Evolutionary conservation across 106 monocot species (phyloP).

Genomic region (Dactylorhiza incarnata): DNA sequence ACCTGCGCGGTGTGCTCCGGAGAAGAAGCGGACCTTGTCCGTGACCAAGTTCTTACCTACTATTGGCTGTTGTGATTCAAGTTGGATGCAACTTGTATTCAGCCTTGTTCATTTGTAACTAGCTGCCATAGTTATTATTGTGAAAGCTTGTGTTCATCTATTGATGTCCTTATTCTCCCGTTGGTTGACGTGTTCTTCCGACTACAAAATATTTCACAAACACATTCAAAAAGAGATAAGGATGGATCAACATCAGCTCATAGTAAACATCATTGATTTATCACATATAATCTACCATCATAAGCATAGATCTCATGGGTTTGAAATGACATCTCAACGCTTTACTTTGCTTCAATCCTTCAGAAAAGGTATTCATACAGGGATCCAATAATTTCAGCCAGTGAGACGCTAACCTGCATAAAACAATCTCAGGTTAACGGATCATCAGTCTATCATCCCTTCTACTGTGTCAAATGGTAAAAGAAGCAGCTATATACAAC

Average conservation of each 20-base stretch:
- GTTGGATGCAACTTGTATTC: too few relatives aligned
- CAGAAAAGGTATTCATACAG: constrained; percentile 37
- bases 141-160: too few relatives aligned
- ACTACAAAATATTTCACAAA: too few relatives aligned
- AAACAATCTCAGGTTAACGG: background rate
- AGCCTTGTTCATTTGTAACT: too few relatives aligned
- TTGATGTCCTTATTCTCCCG: too few relatives aligned
- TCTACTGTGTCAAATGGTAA: background rate
- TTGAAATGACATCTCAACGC: constrained; percentile 49
- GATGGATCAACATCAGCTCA: background rate
- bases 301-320: constrained; percentile 87
- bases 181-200: too few relatives aligned
- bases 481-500: background rate
- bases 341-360: constrained; percentile 40
- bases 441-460: background rate
- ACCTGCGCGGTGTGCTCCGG: too few relatives aligned
- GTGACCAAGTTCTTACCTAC: too few relatives aligned
- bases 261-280: background rate
- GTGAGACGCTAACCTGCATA: constrained; percentile 43
- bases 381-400: constrained; percentile 40
- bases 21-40: too few relatives aligned
- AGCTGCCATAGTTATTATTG: too few relatives aligned
- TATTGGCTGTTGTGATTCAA: too few relatives aligned
- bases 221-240: background rate
- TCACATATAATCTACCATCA: constrained; percentile 49